phyloP scores from a whole-genome alignment of 495 filamentous ascomycete genomes.

The Aspergillus conjunctus region DNA sequence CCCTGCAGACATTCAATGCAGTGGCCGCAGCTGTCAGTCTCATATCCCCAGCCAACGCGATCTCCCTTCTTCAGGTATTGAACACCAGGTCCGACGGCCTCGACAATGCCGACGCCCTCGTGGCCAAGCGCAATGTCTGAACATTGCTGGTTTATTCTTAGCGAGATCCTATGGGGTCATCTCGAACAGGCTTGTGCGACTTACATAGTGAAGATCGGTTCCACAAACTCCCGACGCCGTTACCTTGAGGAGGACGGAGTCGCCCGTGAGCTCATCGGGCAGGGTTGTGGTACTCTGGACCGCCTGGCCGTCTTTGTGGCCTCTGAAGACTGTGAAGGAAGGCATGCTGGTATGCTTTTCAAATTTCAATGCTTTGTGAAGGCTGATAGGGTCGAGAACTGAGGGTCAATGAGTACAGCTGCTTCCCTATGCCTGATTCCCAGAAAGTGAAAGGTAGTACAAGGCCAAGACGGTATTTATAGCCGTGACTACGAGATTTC shows the following conservation, averaged over 20 bases:
- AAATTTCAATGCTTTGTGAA: too few species aligned
- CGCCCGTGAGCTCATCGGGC: slow-evolving; percentile 18
- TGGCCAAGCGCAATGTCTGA: slow-evolving; percentile 24
- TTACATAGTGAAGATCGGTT: slow-evolving; percentile 24
- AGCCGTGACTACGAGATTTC: too few species aligned
- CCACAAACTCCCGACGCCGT: slow-evolving; percentile 26
- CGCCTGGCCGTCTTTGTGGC: slow-evolving; percentile 14
- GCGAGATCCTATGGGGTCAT: background rate
- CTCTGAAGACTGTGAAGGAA: slow-evolving; percentile 24
- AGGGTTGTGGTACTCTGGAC: slow-evolving; percentile 19
- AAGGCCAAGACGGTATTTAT: too few species aligned
- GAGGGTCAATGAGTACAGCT: too few species aligned
- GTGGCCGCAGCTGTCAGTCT: slow-evolving; percentile 20
- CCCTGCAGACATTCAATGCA: slow-evolving; percentile 19
- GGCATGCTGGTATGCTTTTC: slow-evolving; percentile 9
- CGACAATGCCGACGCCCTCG: slow-evolving; percentile 26
- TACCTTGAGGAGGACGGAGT: slow-evolving; percentile 21
- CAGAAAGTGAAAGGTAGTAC: too few species aligned
- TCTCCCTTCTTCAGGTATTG: slow-evolving; percentile 20
- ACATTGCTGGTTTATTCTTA: slow-evolving; percentile 1
- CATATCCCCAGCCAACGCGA: slow-evolving; percentile 27
- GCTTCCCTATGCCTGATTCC: too few species aligned
- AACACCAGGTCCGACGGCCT: slow-evolving; percentile 12
- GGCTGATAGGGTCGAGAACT: too few species aligned
- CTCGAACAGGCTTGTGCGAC: background rate